phyloP scores from a whole-genome alignment of 164 flowering plant species.

The Annona squamosa region DNA sequence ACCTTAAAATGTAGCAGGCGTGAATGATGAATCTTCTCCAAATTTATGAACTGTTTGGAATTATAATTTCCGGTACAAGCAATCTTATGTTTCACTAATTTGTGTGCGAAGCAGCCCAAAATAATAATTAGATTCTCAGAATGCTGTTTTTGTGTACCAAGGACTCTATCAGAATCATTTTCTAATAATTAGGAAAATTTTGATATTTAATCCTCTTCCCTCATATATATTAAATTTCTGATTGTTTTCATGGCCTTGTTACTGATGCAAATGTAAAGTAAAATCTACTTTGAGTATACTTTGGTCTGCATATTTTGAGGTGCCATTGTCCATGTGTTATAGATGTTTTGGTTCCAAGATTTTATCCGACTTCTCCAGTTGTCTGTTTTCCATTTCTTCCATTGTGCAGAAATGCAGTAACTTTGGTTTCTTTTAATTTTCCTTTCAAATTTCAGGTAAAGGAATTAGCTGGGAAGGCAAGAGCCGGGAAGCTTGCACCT shows the following conservation, averaged over 20 bases:
- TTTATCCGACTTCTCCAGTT: not conserved
- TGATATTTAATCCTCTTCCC: not conserved
- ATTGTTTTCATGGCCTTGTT: not conserved
- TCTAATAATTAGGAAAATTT: not conserved
- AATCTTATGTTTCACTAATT: not conserved
- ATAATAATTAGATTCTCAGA: not conserved
- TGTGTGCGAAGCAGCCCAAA: not conserved
- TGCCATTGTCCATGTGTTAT: not conserved
- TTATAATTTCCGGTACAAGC: not conserved
- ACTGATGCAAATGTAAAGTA: not conserved
- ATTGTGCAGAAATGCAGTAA: not conserved
- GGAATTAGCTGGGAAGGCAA: constrained; percentile 89
- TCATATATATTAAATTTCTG: too few species aligned
- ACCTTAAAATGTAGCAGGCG: not conserved
- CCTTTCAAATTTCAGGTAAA: constrained; percentile 45
- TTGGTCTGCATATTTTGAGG: not conserved
- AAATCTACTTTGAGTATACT: not conserved
- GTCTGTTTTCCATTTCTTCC: not conserved
- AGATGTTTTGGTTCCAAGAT: not conserved
- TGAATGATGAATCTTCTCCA: not conserved
- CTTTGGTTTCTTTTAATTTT: not conserved
- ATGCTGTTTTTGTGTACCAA: not conserved
- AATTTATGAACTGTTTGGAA: not conserved
- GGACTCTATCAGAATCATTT: not conserved
- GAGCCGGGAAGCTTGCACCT: constrained; percentile 81